These are phyloP conservation scores for Staphylotrichum tortipilum DNA, from an alignment of 495 filamentous ascomycete genomes.

Conservation along the genomic window DNA sequence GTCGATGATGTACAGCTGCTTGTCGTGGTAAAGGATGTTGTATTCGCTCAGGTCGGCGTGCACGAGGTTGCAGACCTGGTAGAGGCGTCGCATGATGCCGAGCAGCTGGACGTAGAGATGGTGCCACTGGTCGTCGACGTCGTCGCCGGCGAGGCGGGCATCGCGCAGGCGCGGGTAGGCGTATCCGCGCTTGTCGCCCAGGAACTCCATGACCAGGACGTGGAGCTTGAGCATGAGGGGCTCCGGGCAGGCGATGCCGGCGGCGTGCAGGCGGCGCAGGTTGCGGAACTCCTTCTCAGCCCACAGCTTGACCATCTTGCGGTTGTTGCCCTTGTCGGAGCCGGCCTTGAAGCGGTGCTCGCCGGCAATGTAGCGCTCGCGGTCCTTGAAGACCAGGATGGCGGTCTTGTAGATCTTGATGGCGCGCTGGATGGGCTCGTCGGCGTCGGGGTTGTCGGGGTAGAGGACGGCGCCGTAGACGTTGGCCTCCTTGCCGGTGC, in stretches of 20 bases:
- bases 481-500: constrained; percentile 95
- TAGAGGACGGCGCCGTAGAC: constrained; percentile 64
- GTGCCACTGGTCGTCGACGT: constrained; percentile 69
- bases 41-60: constrained; percentile 97
- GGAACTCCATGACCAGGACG: constrained; percentile 86
- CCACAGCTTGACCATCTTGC: constrained; percentile 96
- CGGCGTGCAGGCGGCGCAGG: constrained; percentile 67
- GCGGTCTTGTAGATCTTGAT: constrained; percentile 98
- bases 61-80: constrained; percentile 80
- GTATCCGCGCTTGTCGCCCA: constrained; percentile 79
- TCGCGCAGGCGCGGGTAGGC: constrained; percentile 69
- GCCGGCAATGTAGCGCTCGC: constrained; percentile 87
- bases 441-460: constrained; percentile 34
- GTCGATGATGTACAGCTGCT: constrained; percentile 85
- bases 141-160: constrained; percentile 34
- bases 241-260: constrained; percentile 85
- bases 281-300: constrained; percentile 98
- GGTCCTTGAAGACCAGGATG: constrained; percentile 94
- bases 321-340: constrained; percentile 83
- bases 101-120: constrained; percentile 73
- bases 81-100: constrained; percentile 83
- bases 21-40: constrained; percentile 84
- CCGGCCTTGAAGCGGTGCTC: constrained; percentile 70
- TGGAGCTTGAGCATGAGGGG: constrained; percentile 79
- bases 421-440: constrained; percentile 50